Conservation (phyloP, 148 eudicot species). For the Fagopyrum homotropicum region DNA sequence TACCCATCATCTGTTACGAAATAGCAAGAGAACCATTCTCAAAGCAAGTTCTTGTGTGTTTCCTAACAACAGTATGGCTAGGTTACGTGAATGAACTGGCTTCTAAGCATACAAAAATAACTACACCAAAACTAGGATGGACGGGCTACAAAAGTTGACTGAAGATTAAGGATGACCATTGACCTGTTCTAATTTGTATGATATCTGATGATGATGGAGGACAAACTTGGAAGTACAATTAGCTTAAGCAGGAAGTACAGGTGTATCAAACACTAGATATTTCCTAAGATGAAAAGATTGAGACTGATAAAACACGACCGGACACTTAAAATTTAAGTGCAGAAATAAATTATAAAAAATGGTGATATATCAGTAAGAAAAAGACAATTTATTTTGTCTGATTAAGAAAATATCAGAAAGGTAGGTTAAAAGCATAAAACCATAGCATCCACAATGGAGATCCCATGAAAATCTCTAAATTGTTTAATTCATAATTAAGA, state of each 20-base stretch:
- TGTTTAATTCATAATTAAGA: too few relatives aligned
- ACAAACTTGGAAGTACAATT: neutral
- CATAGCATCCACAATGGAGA: neutral
- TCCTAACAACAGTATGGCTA: neutral
- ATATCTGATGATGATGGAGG: neutral
- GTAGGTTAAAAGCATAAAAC: neutral
- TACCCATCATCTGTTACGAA: neutral
- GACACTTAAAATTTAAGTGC: neutral
- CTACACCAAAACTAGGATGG: neutral
- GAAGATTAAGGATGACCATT: neutral
- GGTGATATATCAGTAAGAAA: conserved; percentile 1
- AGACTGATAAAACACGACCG: neutral
- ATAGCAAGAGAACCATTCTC: neutral
- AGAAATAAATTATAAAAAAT: neutral
- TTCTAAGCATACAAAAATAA: too few relatives aligned
- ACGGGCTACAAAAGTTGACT: neutral
- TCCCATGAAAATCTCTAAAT: too few relatives aligned
- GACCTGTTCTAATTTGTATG: neutral
- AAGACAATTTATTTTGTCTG: neutral
- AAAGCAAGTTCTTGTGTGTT: neutral
- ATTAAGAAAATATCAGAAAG: neutral
- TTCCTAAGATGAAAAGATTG: neutral
- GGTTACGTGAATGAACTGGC: neutral
- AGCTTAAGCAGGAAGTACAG: neutral
- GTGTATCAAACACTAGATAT: neutral